Percentiles rank a stretch among this genome's conserved stretches.
phyloP scores from a whole-genome alignment of 23 red algal genomes.

The Gracilaria domingensis region DNA sequence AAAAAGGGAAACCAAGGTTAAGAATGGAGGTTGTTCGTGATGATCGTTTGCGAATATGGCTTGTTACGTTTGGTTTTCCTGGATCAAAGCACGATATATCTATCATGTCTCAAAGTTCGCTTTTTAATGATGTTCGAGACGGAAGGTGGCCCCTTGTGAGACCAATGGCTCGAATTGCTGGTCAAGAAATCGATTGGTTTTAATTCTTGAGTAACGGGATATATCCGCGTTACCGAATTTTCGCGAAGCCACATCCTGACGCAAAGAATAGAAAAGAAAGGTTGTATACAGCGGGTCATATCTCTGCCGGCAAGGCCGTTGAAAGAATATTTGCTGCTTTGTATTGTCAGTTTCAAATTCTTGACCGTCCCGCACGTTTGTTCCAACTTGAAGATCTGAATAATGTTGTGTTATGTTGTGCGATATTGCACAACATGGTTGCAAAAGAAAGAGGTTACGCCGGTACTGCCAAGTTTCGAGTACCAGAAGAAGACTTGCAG shows the following conservation, averaged over 20 bases:
- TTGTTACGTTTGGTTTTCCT: conserved; percentile 46
- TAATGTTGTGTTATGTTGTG: conserved; percentile 4
- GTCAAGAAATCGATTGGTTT: conserved; percentile 8
- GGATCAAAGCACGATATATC: conserved; percentile 51
- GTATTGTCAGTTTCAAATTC: conserved; percentile 16
- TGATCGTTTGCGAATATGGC: conserved; percentile 54
- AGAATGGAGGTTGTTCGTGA: conserved; percentile 74
- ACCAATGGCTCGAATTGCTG: not conserved
- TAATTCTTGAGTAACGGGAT: conserved; percentile 61
- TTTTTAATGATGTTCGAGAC: conserved; percentile 38
- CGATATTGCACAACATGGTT: conserved; percentile 43
- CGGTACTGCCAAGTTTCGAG: not conserved
- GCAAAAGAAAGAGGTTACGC: not conserved
- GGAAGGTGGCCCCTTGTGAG: conserved; percentile 29
- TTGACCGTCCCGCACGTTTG: not conserved
- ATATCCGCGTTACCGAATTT: conserved; percentile 46
- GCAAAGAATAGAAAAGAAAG: not conserved
- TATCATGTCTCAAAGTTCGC: conserved; percentile 27
- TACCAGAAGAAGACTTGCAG: not conserved
- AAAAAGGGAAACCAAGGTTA: not conserved
- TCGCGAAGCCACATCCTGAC: conserved; percentile 23
- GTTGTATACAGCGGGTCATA: not conserved
- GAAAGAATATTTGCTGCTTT: not conserved
- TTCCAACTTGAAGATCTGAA: not conserved
- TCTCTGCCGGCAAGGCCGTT: not conserved